Base-by-base conservation (phyloP, 2,329 filamentous ascomycete species). In the Colletotrichum melonis region DNA sequence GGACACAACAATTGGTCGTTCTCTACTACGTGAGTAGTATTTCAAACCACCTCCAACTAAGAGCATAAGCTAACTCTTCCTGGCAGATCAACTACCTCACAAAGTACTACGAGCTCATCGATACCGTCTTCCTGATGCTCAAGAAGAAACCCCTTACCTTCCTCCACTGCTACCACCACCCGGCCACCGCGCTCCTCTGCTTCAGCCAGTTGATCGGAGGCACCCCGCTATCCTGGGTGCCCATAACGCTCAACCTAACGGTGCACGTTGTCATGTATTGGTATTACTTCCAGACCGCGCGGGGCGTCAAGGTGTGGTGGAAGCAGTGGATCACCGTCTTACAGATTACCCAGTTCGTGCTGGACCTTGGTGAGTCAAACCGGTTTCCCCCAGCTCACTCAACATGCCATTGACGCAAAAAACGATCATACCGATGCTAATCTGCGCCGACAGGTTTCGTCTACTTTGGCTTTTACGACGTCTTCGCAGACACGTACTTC, bases 71-170 rank as follows among this genome's bases (percentile, higher is more conserved):
- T 76, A 77, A 79, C 85, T 88, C 78, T 87, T 76, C 38, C 11
- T 4, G 2, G 67, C 79, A 97, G 94, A 88, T 97, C 81, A 97
- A 95, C 87, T 97, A 97, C 87, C 89, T 97, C 64, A 97, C 94
- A 84, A 97, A 97, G 84, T 97, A 95, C 83, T 88, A 97, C 78
- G 94, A 97, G 85, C 88, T 97, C 77, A 85, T 97, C 78, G 94
- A 97, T 83, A 97, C 94, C 66, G 90, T 94, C 82, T 97, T 97
- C 88, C 87, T 97, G 74, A 94, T 97, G 86, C 88, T 97, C 82
- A 97, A 97, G 92, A 97, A 97, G 92, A 97, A 97, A 91, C 95
- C 94, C 62, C 86, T 97, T 81, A 97, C 94, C 78, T 97, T 97
- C 91, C 92, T 97, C 78, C 94, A 97, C 88, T 95, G 93, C 84